Evolutionary conservation across 257 asterid genomes (phyloP).

Genomic region (Nemophila menziesii): DNA sequence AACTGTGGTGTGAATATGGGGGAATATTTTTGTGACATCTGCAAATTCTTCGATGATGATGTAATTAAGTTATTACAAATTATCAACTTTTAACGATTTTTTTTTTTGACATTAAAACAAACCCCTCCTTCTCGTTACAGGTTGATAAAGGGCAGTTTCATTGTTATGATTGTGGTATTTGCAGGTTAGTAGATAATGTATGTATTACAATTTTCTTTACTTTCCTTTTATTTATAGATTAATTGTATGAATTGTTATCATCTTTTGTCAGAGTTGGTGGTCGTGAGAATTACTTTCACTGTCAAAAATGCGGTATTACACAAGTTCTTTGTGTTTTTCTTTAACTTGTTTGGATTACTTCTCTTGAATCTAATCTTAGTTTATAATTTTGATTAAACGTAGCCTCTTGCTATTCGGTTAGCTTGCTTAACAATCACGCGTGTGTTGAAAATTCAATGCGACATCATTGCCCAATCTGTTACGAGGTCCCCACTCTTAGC

Average conservation of each 20-base stretch:
- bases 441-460: slow-evolving; percentile 93
- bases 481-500: slow-evolving; percentile 49
- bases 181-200: slow-evolving; percentile 46
- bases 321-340: background rate
- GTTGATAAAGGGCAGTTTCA: slow-evolving; percentile 73
- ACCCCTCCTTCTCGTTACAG: slow-evolving; percentile 51
- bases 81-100: no score
- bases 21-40: slow-evolving; percentile 72
- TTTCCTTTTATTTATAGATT: background rate
- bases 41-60: slow-evolving; percentile 92
- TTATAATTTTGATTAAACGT: slow-evolving; percentile 9
- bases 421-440: slow-evolving; percentile 53
- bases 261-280: slow-evolving; percentile 58
- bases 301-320: slow-evolving; percentile 90
- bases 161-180: slow-evolving; percentile 92
- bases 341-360: background rate
- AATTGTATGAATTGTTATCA: slow-evolving; percentile 1
- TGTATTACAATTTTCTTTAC: background rate
- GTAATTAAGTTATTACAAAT: slow-evolving; percentile 27
- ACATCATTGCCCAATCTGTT: slow-evolving; percentile 96
- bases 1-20: slow-evolving; percentile 98
- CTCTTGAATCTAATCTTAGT: background rate
- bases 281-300: slow-evolving; percentile 78
- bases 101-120: no score
- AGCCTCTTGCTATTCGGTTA: slow-evolving; percentile 75